phyloP scores from a whole-genome alignment of 1,284 basidiomycete genomes.

The Gomphus bonarii region DNA sequence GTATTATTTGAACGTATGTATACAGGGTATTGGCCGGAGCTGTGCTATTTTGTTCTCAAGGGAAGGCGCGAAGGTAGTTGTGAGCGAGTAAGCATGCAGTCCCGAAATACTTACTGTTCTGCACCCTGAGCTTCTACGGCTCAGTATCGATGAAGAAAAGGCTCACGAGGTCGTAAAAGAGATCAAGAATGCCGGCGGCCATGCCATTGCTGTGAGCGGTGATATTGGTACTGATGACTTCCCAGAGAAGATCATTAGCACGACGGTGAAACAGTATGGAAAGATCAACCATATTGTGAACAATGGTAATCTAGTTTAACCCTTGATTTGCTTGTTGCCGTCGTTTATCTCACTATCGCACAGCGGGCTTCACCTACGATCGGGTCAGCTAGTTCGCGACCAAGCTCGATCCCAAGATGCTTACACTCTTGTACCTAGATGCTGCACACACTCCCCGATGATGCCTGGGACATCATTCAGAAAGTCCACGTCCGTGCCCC shows the following conservation, averaged over 20 bases:
- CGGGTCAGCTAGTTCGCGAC: slow-evolving; percentile 15
- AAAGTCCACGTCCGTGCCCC: slow-evolving; percentile 78
- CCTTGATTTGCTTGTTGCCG: slow-evolving; percentile 12
- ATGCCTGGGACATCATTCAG: slow-evolving; percentile 72
- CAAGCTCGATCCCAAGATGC: background rate
- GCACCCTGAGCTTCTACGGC: background rate
- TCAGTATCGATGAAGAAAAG: slow-evolving; percentile 58
- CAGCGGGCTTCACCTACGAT: slow-evolving; percentile 81
- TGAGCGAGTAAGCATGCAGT: slow-evolving; percentile 48
- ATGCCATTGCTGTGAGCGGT: slow-evolving; percentile 60
- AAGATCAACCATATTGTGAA: slow-evolving; percentile 83
- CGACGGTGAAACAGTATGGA: slow-evolving; percentile 70
- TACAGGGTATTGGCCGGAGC: slow-evolving; percentile 65
- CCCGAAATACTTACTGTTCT: background rate
- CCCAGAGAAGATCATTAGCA: slow-evolving; percentile 68
- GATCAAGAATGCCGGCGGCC: slow-evolving; percentile 64
- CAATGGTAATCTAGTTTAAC: slow-evolving; percentile 42
- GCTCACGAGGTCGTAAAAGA: slow-evolving; percentile 60
- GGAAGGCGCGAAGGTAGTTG: slow-evolving; percentile 81
- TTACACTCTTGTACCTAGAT: slow-evolving; percentile 36
- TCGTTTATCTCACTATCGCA: background rate
- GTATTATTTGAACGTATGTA: background rate
- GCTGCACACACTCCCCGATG: slow-evolving; percentile 81
- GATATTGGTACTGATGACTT: slow-evolving; percentile 78
- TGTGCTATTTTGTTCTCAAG: slow-evolving; percentile 71